Evolutionary conservation across 2,329 filamentous ascomycete genomes (phyloP).

Genomic region (Fusarium oxysporum): DNA sequence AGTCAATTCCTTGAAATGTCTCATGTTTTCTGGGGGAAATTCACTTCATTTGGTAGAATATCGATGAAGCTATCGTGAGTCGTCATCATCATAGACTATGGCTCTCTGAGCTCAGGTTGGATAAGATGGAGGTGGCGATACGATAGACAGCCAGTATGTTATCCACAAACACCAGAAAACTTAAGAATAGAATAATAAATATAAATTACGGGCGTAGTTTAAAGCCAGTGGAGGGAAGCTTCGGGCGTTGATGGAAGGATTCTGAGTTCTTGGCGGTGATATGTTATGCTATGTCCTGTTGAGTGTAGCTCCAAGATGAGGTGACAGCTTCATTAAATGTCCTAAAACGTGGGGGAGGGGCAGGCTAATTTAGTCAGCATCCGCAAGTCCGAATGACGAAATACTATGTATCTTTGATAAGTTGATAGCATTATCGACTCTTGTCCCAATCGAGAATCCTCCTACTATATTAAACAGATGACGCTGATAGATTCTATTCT

Average conservation of each 20-base stretch:
- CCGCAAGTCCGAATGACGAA: constrained; percentile 39
- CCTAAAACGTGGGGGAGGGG: constrained; percentile 35
- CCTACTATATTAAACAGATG: too few species aligned
- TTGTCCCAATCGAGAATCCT: background rate
- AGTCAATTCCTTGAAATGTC: background rate
- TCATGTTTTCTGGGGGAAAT: background rate
- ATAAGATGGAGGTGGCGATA: background rate
- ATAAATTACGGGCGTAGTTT: too few species aligned
- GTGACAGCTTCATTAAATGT: constrained; percentile 17
- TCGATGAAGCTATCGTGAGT: constrained; percentile 19
- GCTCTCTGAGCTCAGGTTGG: background rate
- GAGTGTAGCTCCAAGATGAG: constrained; percentile 16
- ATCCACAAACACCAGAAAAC: background rate
- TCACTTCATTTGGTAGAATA: constrained; percentile 34
- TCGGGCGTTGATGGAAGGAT: background rate
- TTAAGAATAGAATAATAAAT: accelerated
- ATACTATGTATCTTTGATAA: background rate
- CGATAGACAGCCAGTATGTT: background rate
- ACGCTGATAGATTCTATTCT: too few species aligned
- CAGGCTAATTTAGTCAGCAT: constrained; percentile 39
- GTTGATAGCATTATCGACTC: background rate
- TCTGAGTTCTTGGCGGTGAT: background rate
- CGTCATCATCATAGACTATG: constrained; percentile 19
- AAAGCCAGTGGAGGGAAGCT: background rate
- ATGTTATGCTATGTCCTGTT: background rate